Percentiles rank a stretch among this genome's conserved stretches.
Conservation (phyloP, 306 rosid species). For the Boehmeria nivea region DNA sequence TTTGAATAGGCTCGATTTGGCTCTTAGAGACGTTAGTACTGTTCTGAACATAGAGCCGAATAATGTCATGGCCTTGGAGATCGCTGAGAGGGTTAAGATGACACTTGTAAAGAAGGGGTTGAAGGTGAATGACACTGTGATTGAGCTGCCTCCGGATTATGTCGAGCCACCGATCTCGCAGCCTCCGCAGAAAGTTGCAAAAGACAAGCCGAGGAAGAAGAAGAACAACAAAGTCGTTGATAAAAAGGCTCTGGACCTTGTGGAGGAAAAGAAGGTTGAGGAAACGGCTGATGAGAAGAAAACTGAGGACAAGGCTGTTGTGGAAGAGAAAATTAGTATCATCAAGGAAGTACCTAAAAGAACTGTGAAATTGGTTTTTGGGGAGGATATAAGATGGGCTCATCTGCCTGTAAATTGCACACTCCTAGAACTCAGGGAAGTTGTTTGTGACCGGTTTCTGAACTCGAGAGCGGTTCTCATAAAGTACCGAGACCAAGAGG, state of each 20-base stretch:
- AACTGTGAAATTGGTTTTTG: constrained; percentile 69
- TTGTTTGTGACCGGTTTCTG: constrained; percentile 56
- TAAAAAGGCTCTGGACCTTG: constrained; percentile 16
- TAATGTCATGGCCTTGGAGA: constrained; percentile 79
- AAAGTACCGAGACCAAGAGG: constrained; percentile 83
- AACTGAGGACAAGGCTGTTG: constrained; percentile 60
- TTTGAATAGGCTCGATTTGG: constrained; percentile 77
- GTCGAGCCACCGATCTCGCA: constrained; percentile 44
- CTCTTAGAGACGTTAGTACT: constrained; percentile 59
- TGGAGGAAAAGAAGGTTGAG: constrained; percentile 37
- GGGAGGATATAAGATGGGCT: constrained; percentile 86
- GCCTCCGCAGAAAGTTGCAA: constrained; percentile 27
- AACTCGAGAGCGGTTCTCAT: constrained; percentile 59
- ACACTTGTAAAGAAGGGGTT: constrained; percentile 61
- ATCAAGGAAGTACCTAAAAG: constrained; percentile 40
- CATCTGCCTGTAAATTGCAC: constrained; percentile 65
- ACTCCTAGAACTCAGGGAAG: constrained; percentile 66
- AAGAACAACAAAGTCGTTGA: constrained; percentile 41
- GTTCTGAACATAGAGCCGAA: constrained; percentile 69
- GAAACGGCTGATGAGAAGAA: constrained; percentile 39
- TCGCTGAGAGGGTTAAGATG: constrained; percentile 55
- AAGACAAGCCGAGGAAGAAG: constrained; percentile 56
- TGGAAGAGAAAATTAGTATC: constrained; percentile 42
- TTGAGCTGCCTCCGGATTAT: constrained; percentile 75
- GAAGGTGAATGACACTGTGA: constrained; percentile 41